Conservation (phyloP, 441 rosid genomes). For the Syzygium syzygioides region DNA sequence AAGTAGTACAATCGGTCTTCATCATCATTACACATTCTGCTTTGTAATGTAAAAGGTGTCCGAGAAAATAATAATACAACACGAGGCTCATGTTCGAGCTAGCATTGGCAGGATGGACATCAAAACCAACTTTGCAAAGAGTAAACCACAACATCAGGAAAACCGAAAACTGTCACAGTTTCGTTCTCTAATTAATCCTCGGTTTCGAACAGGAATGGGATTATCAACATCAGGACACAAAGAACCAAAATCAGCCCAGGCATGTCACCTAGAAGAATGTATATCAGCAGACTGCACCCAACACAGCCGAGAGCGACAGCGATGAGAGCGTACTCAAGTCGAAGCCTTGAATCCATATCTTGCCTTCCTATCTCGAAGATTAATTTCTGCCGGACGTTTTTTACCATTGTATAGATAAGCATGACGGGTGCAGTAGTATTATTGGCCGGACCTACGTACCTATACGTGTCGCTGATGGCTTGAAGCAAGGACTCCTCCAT, state of each 20-base stretch:
- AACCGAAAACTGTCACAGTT: not conserved
- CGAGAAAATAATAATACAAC: fast-evolving
- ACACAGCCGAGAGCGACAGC: not conserved
- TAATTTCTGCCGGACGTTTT: too few relatives aligned
- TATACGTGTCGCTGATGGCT: too few relatives aligned
- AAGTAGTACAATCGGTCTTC: not conserved
- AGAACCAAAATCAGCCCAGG: not conserved
- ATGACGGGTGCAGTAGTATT: too few relatives aligned
- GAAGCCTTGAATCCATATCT: too few relatives aligned
- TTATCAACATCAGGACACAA: fast-evolving
- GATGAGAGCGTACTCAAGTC: fast-evolving
- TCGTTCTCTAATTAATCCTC: not conserved
- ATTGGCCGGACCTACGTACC: too few relatives aligned
- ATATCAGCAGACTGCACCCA: fast-evolving
- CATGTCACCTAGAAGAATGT: not conserved
- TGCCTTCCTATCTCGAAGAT: too few relatives aligned
- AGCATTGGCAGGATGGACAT: not conserved
- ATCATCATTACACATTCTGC: not conserved
- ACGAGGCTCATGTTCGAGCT: fast-evolving
- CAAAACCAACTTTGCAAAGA: not conserved
- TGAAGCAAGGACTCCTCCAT: too few relatives aligned
- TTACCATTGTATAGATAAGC: too few relatives aligned
- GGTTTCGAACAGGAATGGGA: not conserved
- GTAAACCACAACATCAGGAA: not conserved
- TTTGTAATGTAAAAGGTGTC: not conserved